Base-by-base conservation (phyloP, 257 asterid genomes). In the Plantago elongata region DNA sequence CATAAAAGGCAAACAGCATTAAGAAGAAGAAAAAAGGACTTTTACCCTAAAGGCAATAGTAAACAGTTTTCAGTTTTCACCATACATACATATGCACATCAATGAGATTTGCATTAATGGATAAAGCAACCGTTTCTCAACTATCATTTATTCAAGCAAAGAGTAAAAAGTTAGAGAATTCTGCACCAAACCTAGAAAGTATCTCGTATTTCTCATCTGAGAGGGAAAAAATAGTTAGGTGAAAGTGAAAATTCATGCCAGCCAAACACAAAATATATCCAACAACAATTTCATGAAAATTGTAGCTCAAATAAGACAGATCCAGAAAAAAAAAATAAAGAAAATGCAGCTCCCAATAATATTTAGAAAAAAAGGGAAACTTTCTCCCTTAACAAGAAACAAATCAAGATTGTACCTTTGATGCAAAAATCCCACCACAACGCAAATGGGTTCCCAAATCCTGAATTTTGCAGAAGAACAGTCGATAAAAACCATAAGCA, bases 401-500 rank as follows among this genome's bases (percentile, higher is more conserved):
- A 52, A 34, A 64, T 62, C 61, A 76, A 74, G 12, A 70, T 62
- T 66, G 60, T 67, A 83, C 88, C 92, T 83, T 73, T 45, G 62
- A 62, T 22, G 51, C 63, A 51, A 54, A 68, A 64, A 7, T 37
- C 49, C 45, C 48, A 63, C 58, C 69, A 51, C 38, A 12, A 62
- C 61, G 47, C 69, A 55, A 68, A 75, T 49, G 76, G 75, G 80
- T 22, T 76, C 56, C 50, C 67, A 61, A 79, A 73, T 50, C 72
- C 71, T 45, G 73, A 62, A 76, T 74, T 77, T 67, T 66, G 47
- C 76, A 49, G 62, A 64, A 72, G 27, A 64, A 46, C 3, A 16
- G 66, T 43, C 54, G 45, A 62, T 27, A 57, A 57, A 44, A 62
- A 71, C 15, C 55, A 38, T 13, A 0, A 2, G 16, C 47, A 54